phyloP scores from a whole-genome alignment of 1,284 basidiomycete genomes.

The Irpex rosettiformis region DNA sequence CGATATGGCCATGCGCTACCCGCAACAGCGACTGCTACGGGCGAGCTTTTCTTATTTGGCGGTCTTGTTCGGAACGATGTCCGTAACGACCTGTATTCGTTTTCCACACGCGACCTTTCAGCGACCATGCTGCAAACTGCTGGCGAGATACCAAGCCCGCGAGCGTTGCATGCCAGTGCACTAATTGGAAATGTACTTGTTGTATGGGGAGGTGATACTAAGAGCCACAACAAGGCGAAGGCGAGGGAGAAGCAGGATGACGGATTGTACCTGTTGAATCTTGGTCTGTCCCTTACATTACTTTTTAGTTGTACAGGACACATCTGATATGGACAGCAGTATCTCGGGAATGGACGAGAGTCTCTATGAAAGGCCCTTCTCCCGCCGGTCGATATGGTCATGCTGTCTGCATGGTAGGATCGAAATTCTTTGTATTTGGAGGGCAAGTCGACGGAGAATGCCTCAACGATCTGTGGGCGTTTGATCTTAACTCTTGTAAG shows the following conservation, averaged over 20 bases:
- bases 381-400: slow-evolving; percentile 95
- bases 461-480: slow-evolving; percentile 94
- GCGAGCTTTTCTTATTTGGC: slow-evolving; percentile 96
- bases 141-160: slow-evolving; percentile 85
- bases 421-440: slow-evolving; percentile 93
- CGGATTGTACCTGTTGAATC: slow-evolving; percentile 92
- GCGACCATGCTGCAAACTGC: slow-evolving; percentile 82
- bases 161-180: slow-evolving; percentile 95
- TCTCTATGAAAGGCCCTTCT: slow-evolving; percentile 70
- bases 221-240: slow-evolving; percentile 62
- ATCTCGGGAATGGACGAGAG: slow-evolving; percentile 92
- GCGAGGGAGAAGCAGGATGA: slow-evolving; percentile 88
- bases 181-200: slow-evolving; percentile 95
- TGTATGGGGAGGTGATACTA: slow-evolving; percentile 98
- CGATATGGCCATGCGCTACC: slow-evolving; percentile 98
- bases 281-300: slow-evolving; percentile 48
- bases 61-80: slow-evolving; percentile 92
- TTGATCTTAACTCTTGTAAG: slow-evolving; percentile 92
- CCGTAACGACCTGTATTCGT: slow-evolving; percentile 91
- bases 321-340: slow-evolving; percentile 38
- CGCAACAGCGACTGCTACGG: slow-evolving; percentile 71
- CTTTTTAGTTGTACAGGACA: slow-evolving; percentile 2
- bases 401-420: slow-evolving; percentile 90
- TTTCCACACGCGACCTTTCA: slow-evolving; percentile 78
- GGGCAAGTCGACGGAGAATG: slow-evolving; percentile 97